Base-by-base conservation (phyloP, 108 stramenopile genomes). In the Stephanodiscus minutulus region DNA sequence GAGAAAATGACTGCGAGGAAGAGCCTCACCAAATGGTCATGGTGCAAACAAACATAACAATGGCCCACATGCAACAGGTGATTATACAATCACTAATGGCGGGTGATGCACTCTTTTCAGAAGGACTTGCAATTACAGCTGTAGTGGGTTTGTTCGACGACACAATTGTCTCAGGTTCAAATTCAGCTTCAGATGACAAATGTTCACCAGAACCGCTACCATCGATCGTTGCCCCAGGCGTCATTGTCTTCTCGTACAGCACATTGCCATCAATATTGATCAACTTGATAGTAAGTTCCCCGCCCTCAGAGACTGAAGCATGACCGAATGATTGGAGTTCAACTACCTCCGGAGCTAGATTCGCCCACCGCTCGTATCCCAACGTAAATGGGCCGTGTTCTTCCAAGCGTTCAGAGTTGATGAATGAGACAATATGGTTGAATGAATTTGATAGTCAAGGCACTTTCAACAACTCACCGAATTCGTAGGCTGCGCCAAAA, bases 301-400 rank as follows among this genome's bases (percentile, higher is more conserved):
- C 75, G 41, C 47, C 61, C 35, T 73, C 76, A 33, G 69, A 71
- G 11, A 82, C 75, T 13, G 75, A 69, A 8, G 76, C 81, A 73
- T 82, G 66, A 10, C 81, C 81, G 48, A 82, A 82, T 0, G 81
- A 77, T 68, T 82, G 81, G 9, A 82, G 43, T 22, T 68, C 66
- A 17, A 24, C n/a, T 15, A 52, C 41, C 11, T 64, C 68, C 22
- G 81, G 81, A 20, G 81, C 25, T 22, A 82, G 75, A 36, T 77
- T 82, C 11, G 75, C 81, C 59, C 65, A 72, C 33, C 65, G 65
- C 6, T 73, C 79, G 41, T 73, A 74, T 18, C 65, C 72, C 68
- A 80, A 74, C 41, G 62, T 70, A 35, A 68, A 58, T 27, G 72
- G 71, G 41, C 66, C 71, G 55, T 68, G 48, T 39, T 68, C 61